Percentiles rank a stretch among this genome's conserved stretches.
Conservation (phyloP, 192 early-diverging fungal species). For the Borealophlyctis nickersoniae region DNA sequence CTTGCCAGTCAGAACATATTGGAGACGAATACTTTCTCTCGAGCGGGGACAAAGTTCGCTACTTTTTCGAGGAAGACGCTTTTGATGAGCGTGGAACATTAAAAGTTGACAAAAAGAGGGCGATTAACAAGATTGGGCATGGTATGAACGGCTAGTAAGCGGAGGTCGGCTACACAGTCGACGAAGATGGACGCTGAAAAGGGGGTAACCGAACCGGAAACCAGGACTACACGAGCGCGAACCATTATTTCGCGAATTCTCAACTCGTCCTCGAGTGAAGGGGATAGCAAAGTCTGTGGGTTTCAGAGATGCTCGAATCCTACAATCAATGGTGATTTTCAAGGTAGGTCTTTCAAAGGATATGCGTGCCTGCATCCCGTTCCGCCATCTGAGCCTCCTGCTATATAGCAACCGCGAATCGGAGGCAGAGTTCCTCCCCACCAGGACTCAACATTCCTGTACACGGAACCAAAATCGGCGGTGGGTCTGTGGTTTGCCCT, state of each 20-base stretch:
- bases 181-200: slow-evolving; percentile 24
- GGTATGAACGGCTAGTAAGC: slow-evolving; percentile 33
- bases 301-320: slow-evolving; percentile 66
- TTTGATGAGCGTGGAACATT: slow-evolving; percentile 66
- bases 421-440: slow-evolving; percentile 75
- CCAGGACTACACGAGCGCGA: slow-evolving; percentile 75
- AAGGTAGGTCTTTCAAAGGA: too few relatives aligned
- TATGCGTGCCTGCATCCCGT: not conserved
- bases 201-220: too few relatives aligned
- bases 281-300: slow-evolving; percentile 58
- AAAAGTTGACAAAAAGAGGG: slow-evolving; percentile 52
- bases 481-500: slow-evolving; percentile 89
- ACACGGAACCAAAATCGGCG: slow-evolving; percentile 80
- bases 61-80: slow-evolving; percentile 86
- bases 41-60: slow-evolving; percentile 78
- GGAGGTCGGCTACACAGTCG: not conserved
- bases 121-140: slow-evolving; percentile 92
- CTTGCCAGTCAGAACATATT: slow-evolving; percentile 49
- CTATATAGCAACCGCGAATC: slow-evolving; percentile 56
- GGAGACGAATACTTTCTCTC: slow-evolving; percentile 87
- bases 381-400: too few relatives aligned
- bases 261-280: slow-evolving; percentile 50
- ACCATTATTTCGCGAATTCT: slow-evolving; percentile 67
- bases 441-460: slow-evolving; percentile 90
- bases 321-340: slow-evolving; percentile 93